phyloP scores from a whole-genome alignment of 73 alveolate genomes.

The Symbiodinium natans region DNA sequence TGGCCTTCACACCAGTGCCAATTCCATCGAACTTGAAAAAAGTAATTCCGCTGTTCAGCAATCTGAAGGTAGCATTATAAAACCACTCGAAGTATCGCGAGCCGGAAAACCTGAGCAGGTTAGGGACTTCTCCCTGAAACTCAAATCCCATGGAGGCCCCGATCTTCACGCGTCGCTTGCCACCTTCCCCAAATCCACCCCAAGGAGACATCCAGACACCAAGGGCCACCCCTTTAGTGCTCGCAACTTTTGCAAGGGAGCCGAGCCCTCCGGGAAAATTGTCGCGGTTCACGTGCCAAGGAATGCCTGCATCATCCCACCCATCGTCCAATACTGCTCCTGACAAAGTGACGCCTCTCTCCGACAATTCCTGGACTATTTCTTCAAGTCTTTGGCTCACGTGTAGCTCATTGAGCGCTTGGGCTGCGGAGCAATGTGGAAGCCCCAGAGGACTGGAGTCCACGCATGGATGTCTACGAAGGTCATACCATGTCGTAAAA shows the following conservation, averaged over 20 bases:
- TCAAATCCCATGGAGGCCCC: constrained; percentile 83
- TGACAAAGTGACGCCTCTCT: background rate
- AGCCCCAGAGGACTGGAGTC: constrained; percentile 60
- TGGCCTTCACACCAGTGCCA: constrained; percentile 11
- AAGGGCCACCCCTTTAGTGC: constrained; percentile 14
- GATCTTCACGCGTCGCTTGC: constrained; percentile 49
- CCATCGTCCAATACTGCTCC: constrained; percentile 53
- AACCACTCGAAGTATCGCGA: constrained; percentile 54
- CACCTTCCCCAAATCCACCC: constrained; percentile 86
- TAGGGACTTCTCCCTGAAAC: constrained; percentile 32
- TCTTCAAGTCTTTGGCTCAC: constrained; percentile 9
- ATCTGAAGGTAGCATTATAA: constrained; percentile 8
- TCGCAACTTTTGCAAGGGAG: constrained; percentile 18
- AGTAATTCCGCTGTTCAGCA: constrained; percentile 10
- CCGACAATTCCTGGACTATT: background rate
- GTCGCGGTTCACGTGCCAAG: constrained; percentile 45
- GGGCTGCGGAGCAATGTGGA: constrained; percentile 82
- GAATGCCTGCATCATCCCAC: constrained; percentile 81
- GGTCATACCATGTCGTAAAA: constrained; percentile 48
- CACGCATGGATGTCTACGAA: constrained; percentile 60
- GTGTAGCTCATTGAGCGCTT: constrained; percentile 24
- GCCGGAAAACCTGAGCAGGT: constrained; percentile 20
- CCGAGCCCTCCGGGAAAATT: constrained; percentile 31
- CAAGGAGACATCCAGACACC: constrained; percentile 75
- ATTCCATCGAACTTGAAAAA: constrained; percentile 51